A percentile compares a stretch with the other conserved stretches of the same genome.
These are phyloP conservation scores for Penicillium atrosanguineum DNA, from an alignment of 495 filamentous ascomycete genomes.

Conservation along the genomic window DNA sequence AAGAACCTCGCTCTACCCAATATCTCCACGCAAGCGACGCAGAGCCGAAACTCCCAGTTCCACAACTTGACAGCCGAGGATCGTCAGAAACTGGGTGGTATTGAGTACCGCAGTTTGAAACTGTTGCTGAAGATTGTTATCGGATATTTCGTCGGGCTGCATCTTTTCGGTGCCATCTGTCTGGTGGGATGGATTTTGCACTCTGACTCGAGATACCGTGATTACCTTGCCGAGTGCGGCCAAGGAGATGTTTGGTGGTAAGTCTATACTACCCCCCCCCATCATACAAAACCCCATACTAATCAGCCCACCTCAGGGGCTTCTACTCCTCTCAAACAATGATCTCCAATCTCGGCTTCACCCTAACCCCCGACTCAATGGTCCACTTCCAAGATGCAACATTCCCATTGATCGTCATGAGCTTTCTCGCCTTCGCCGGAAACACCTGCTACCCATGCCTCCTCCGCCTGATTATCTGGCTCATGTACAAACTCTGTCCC, in stretches of 20 bases:
- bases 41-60: conserved; percentile 79
- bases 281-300: neutral
- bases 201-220: conserved; percentile 48
- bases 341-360: conserved; percentile 56
- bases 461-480: conserved; percentile 77
- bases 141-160: conserved; percentile 65
- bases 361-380: conserved; percentile 83
- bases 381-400: conserved; percentile 68
- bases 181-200: conserved; percentile 69
- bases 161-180: conserved; percentile 59
- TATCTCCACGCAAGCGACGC: conserved; percentile 48
- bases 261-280: conserved; percentile 11
- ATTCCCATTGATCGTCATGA: conserved; percentile 65
- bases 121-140: conserved; percentile 53
- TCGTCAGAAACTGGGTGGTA: conserved; percentile 58
- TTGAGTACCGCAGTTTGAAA: conserved; percentile 60
- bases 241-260: conserved; percentile 69
- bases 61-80: conserved; percentile 62
- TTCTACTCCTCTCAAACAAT: conserved; percentile 36
- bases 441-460: conserved; percentile 83
- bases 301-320: conserved; percentile 14
- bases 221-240: conserved; percentile 53
- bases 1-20: conserved; percentile 22
- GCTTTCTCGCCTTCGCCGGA: conserved; percentile 74
- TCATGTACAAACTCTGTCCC: conserved; percentile 52